phyloP scores from a whole-genome alignment of 805 yeast genomes.

The Cyberlindnera samutprakarnensis region DNA sequence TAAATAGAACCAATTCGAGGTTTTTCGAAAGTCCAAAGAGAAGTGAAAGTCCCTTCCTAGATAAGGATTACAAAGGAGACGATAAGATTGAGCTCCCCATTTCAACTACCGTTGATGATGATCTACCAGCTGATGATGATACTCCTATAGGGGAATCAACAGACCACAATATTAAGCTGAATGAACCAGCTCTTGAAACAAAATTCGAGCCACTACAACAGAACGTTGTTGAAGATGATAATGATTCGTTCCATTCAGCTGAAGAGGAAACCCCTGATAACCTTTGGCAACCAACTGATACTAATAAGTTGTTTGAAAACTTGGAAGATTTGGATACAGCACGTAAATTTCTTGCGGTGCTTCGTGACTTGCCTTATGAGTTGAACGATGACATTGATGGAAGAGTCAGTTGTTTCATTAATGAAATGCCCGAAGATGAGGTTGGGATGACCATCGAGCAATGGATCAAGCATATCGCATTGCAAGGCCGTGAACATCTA shows the following conservation, averaged over 20 bases:
- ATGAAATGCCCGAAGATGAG: slow-evolving; percentile 64
- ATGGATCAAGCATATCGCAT: slow-evolving; percentile 57
- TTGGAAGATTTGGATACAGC: slow-evolving; percentile 27
- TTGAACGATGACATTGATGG: slow-evolving; percentile 62
- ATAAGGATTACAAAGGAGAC: slow-evolving; percentile 12
- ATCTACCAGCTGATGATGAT: slow-evolving; percentile 7
- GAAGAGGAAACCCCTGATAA: slow-evolving; percentile 5
- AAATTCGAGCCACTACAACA: too few relatives aligned
- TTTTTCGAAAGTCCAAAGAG: slow-evolving; percentile 17
- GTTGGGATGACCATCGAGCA: slow-evolving; percentile 60
- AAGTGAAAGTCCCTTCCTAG: slow-evolving; percentile 22
- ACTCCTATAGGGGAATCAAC: slow-evolving; percentile 24
- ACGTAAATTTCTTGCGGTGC: slow-evolving; percentile 16
- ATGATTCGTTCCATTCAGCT: slow-evolving; percentile 9
- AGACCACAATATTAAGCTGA: slow-evolving; percentile 17
- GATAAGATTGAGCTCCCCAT: slow-evolving; percentile 9
- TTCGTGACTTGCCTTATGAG: slow-evolving; percentile 21
- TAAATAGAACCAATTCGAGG: slow-evolving; percentile 4
- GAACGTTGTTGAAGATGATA: background rate
- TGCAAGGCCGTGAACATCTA: slow-evolving; percentile 43
- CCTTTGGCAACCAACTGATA: slow-evolving; percentile 25
- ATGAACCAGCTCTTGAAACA: too few relatives aligned
- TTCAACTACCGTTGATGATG: background rate
- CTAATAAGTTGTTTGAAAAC: slow-evolving; percentile 19
- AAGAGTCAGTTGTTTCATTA: slow-evolving; percentile 51